Percentiles rank a stretch among this genome's conserved stretches.
Evolutionary conservation across 208 protist species (phyloP).

Genomic region (Trypanosoma conorhini): DNA sequence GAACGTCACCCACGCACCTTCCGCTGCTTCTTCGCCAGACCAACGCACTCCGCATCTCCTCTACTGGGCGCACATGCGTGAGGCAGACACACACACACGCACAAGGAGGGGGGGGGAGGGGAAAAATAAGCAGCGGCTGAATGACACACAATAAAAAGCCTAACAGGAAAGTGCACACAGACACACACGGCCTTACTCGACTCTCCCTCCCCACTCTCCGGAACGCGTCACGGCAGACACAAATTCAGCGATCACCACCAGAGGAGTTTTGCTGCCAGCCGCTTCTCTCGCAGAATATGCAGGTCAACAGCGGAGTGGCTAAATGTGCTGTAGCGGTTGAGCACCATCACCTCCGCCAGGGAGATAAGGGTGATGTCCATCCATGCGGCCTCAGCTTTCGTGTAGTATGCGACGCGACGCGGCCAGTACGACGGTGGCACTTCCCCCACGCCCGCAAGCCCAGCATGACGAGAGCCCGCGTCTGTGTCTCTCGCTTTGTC

Average conservation of each 20-base stretch:
- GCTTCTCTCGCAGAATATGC: conserved; percentile 23
- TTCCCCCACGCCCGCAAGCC: background rate
- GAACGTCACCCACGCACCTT: conserved; percentile 8
- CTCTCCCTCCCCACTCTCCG: background rate
- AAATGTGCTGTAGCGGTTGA: conserved; percentile 37
- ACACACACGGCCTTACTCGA: background rate
- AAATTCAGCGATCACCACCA: conserved; percentile 21
- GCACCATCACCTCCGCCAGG: conserved; percentile 21
- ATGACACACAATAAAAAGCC: conserved; percentile 3
- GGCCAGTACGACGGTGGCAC: conserved; percentile 21
- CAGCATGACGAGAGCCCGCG: background rate
- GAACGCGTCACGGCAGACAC: background rate
- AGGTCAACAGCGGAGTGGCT: conserved; percentile 32
- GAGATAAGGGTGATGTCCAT: conserved; percentile 28
- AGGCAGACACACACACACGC: background rate
- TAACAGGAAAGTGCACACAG: background rate
- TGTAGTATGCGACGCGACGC: background rate
- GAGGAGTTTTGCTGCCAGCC: conserved; percentile 6
- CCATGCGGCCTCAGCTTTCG: conserved; percentile 12
- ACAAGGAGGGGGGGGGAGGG: background rate
- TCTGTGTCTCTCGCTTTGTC: background rate
- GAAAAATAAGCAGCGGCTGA: background rate
- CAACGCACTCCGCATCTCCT: conserved; percentile 13
- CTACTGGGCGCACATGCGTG: background rate
- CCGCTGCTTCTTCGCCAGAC: background rate